Evolutionary conservation across 1,284 basidiomycete genomes (phyloP), one percentile per base, ranked within the genome.

Genomic region (Cryptococcus sp.): DNA sequence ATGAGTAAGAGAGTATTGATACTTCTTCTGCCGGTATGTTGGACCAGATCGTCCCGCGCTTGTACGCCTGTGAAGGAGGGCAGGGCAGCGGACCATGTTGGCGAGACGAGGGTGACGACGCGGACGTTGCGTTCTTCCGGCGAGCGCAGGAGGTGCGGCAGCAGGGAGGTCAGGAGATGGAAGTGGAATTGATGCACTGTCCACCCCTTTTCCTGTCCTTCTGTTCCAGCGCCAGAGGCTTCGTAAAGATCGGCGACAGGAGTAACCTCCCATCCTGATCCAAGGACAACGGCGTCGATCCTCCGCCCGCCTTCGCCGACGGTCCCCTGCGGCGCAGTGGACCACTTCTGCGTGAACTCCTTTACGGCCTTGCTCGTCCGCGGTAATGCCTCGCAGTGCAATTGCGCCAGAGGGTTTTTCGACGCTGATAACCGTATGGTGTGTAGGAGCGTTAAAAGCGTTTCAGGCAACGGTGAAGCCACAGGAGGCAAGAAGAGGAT

Each of bases 111-210:
- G 58, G 85, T 85, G 68, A 93, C 80, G 62, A 93, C 84, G 19
- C 91, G 86, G 52, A 94, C 91, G 65, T 91, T 89, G 46, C 91
- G 84, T 71, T 93, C 90, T 6, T 83, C 81, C 0, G 90, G 91
- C 2, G 88, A 87, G 35, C 88, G 85, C 16, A 93, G 84, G 3
- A 93, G 80, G 30, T 83, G 81, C 3, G 91, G 91, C 0, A 93
- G 83, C 0, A 93, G 82, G 5, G 90, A 81, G 0, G 90, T 92
- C 8, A 85, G 82, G 17, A 92, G 81, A 50, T 92, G 81, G 78
- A 91, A 93, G 15, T 76, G 71, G 47, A 70, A 69, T 69, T 79
- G 67, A 22, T 70, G 63, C 3, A 63, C 67, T 6, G 69, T 72
- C 78, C 78, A 79, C 17, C 42, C n/a, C 6, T 50, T 49, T 13